Evolutionary conservation across 345 rosid genomes (phyloP), one percentile per base, ranked within the genome.

Genomic region (Nasturtium officinale): DNA sequence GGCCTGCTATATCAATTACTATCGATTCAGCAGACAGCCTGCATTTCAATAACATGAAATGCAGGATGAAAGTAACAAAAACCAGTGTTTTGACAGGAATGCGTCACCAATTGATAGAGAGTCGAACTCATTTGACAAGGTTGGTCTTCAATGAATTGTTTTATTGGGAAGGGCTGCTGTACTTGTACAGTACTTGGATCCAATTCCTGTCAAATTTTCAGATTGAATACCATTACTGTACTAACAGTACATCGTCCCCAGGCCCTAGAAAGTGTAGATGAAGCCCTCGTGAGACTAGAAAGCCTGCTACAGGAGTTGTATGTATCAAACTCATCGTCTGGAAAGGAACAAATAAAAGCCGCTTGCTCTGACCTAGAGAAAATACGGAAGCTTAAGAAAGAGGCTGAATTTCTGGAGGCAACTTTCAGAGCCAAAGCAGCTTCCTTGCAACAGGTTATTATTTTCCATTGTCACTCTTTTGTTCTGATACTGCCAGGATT

Each of bases 361-460:
- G 99, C 99, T 52, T 95, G 99, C 83, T 90, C 96, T 74, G 97
- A 95, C 86, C 94, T 95, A 61, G 98, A 95, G 84, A 95, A 84
- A 79, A 90, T 95, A 68, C 85, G 99, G 82, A 95, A 87, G 87
- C 96, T 95, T 42, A 95, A 90, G 83, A 95, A 95, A 77, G 99
- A 95, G 83, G 96, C 99, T 67, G 99, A 90, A 76, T 95, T 86
- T 87, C 82, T 95, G 60, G 97, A 95, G 82, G 97, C 89, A 72
- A 90, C 97, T 77, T 88, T 90, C 80, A 85, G 96, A 77, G 94
- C 85, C 69, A 91, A 90, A 87, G 86, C 95, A 68, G 97, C 87
- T 84, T 90, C 84, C 73, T 81, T 91, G 77, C 87, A 79, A 77
- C 96, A 82, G 95, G 99, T 91, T 74, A 63, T 56, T 63, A 15